Conservation (phyloP, 2,329 filamentous ascomycete genomes). For the Phaeosphaeriaceae sp. region DNA sequence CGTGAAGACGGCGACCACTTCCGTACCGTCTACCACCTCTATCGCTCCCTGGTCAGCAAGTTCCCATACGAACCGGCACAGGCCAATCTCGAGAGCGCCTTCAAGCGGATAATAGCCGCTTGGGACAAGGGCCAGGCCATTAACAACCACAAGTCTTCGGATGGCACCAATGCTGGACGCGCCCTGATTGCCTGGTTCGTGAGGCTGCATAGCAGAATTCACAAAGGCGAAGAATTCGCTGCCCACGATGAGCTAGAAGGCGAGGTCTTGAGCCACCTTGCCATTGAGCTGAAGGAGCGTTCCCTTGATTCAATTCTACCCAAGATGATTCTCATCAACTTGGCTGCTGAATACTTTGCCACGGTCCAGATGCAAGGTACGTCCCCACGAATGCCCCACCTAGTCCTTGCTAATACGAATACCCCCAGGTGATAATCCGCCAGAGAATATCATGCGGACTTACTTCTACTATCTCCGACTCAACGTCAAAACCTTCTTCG, state of each 20-base stretch:
- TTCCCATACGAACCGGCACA: slow-evolving; percentile 76
- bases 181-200: slow-evolving; percentile 82
- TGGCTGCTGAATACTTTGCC: slow-evolving; percentile 80
- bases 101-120: slow-evolving; percentile 67
- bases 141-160: slow-evolving; percentile 45
- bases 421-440: slow-evolving; percentile 28
- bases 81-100: slow-evolving; percentile 79
- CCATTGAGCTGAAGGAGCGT: slow-evolving; percentile 73
- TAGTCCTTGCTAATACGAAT: slow-evolving; percentile 24
- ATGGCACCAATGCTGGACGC: slow-evolving; percentile 63
- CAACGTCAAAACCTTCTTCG: slow-evolving; percentile 78
- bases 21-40: slow-evolving; percentile 86
- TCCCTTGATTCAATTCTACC: slow-evolving; percentile 70
- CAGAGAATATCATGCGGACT: slow-evolving; percentile 46
- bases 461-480: slow-evolving; percentile 73
- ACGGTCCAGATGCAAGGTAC: slow-evolving; percentile 64
- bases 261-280: slow-evolving; percentile 80
- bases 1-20: slow-evolving; percentile 80
- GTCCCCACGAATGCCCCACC: slow-evolving; percentile 27
- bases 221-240: slow-evolving; percentile 74
- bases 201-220: slow-evolving; percentile 83
- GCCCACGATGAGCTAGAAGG: slow-evolving; percentile 82
- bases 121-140: slow-evolving; percentile 63
- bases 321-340: slow-evolving; percentile 84
- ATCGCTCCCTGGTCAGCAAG: slow-evolving; percentile 77